These are phyloP conservation scores for Aureobasidium sp. DNA, from an alignment of 2,329 filamentous ascomycete genomes.

Conservation along the genomic window DNA sequence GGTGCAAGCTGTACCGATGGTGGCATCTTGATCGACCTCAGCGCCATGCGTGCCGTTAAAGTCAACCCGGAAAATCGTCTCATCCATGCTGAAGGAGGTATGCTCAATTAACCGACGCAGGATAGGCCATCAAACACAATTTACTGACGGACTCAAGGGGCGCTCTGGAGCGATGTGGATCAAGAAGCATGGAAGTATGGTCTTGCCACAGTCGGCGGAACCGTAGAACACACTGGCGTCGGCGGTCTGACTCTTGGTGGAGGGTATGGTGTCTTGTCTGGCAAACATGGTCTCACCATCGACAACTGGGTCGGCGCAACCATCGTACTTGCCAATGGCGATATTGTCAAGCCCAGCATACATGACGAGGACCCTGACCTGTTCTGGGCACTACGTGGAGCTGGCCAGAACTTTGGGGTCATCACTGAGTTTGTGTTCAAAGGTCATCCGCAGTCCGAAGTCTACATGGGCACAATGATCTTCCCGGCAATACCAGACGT, in stretches of 20 bases:
- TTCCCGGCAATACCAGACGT: too few species aligned
- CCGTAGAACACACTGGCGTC: constrained; percentile 56
- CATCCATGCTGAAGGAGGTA: too few species aligned
- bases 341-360: constrained; percentile 32
- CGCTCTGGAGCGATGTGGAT: too few species aligned
- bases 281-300: constrained; percentile 48
- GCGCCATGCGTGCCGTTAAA: too few species aligned
- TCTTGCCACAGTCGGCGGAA: constrained; percentile 55
- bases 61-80: too few species aligned
- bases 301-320: constrained; percentile 40
- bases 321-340: constrained; percentile 37
- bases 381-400: constrained; percentile 44
- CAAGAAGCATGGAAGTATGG: constrained; percentile 39
- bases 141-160: too few species aligned
- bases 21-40: too few species aligned
- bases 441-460: too few species aligned
- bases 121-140: too few species aligned
- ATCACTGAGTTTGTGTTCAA: constrained; percentile 29
- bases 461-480: too few species aligned
- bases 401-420: constrained; percentile 41
- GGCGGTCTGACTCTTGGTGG: constrained; percentile 53
- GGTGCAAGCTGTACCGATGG: too few species aligned
- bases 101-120: too few species aligned
- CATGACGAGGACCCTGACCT: constrained; percentile 40
- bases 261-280: constrained; percentile 52